Evolutionary conservation across 192 early-diverging fungal genomes (phyloP).

Genomic region (Kappamyces sp.): DNA sequence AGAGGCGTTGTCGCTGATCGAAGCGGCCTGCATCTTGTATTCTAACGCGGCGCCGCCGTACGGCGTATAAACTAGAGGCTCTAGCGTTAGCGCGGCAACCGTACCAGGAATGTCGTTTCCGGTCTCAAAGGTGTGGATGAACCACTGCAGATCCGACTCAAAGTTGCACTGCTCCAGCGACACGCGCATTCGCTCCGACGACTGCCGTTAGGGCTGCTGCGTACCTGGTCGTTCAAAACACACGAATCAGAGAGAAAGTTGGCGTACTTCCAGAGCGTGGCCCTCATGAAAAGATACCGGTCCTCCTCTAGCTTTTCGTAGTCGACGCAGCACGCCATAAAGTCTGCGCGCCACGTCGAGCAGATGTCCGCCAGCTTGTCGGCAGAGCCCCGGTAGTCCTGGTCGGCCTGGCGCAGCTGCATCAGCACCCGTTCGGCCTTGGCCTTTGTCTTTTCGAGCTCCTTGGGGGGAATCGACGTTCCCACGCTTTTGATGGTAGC

Average conservation of each 20-base stretch:
- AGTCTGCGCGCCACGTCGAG: constrained; percentile 41
- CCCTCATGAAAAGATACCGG: constrained; percentile 42
- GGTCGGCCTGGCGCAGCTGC: constrained; percentile 36
- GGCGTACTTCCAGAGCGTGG: constrained; percentile 45
- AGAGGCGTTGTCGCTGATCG: not conserved
- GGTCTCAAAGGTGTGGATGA: constrained; percentile 31
- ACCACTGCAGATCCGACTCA: constrained; percentile 35
- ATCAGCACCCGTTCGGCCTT: constrained; percentile 33
- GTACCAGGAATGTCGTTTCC: constrained; percentile 39
- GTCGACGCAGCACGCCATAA: constrained; percentile 31
- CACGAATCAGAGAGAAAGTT: constrained; percentile 49
- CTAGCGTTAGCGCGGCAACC: not conserved
- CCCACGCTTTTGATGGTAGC: constrained; percentile 1
- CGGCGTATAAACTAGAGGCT: not conserved
- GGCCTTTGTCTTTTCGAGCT: constrained; percentile 34
- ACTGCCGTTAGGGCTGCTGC: constrained; percentile 20
- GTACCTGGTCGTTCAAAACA: constrained; percentile 47
- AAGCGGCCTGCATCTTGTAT: not conserved
- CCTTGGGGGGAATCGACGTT: constrained; percentile 26
- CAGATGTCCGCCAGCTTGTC: constrained; percentile 41
- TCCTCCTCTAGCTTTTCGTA: constrained; percentile 50
- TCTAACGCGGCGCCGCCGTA: not conserved
- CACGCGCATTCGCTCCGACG: constrained; percentile 45
- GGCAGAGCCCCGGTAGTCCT: constrained; percentile 37
- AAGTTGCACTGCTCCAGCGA: constrained; percentile 44